Conservation (phyloP, 257 asterid genomes). For the Fraxinus cuspidata region DNA sequence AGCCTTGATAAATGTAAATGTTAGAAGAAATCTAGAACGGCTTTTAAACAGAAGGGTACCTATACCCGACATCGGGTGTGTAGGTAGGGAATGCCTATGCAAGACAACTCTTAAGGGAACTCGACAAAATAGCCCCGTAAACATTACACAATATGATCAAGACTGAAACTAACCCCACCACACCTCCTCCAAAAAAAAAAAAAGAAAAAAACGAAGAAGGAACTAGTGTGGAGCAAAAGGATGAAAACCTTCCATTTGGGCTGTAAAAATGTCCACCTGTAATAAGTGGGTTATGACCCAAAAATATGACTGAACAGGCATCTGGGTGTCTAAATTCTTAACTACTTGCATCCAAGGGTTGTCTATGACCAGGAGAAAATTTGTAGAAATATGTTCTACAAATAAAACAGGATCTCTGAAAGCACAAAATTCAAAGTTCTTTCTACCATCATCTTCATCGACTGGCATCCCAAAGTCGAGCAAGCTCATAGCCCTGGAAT, state of each 20-base stretch:
- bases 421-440: conserved; percentile 62
- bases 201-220: background rate
- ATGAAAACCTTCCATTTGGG: conserved; percentile 35
- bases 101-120: no score
- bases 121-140: no score
- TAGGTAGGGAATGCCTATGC: no score
- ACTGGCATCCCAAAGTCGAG: conserved; percentile 81
- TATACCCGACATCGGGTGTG: no score
- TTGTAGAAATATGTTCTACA: conserved; percentile 88
- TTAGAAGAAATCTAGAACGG: no score
- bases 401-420: conserved; percentile 82
- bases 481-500: conserved; percentile 72
- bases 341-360: conserved; percentile 82
- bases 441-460: conserved; percentile 54
- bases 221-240: conserved; percentile 32
- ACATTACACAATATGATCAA: conserved; percentile 66
- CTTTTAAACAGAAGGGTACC: no score
- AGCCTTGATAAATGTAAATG: no score
- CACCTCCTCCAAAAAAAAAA: background rate
- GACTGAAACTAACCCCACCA: conserved; percentile 27
- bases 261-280: conserved; percentile 25
- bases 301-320: conserved; percentile 84
- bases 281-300: conserved; percentile 52
- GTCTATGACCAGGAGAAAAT: conserved; percentile 78
- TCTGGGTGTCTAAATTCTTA: conserved; percentile 55